These are phyloP conservation scores for Nannochloropsis oceanica DNA, from an alignment of 108 stramenopile genomes.

Conservation along the genomic window DNA sequence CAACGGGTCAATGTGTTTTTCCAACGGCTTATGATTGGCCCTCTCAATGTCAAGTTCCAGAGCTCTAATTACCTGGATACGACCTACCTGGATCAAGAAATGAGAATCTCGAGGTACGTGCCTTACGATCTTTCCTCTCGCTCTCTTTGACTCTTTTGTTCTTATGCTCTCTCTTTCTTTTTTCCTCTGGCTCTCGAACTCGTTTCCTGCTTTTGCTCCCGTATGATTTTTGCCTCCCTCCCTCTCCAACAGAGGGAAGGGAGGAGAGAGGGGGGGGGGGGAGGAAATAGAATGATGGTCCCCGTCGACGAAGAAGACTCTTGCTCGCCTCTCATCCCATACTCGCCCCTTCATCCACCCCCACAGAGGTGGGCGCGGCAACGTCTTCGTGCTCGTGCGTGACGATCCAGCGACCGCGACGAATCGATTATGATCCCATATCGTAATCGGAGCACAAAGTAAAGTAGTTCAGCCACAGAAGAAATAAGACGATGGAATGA, in stretches of 20 bases:
- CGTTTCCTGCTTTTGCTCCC: too few relatives aligned
- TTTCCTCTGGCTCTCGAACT: neutral
- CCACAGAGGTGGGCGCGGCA: neutral
- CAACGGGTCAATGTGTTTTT: conserved; percentile 12
- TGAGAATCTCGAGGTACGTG: conserved; percentile 2
- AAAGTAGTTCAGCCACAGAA: too few relatives aligned
- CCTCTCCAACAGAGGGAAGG: too few relatives aligned
- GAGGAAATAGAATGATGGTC: too few relatives aligned
- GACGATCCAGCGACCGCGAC: neutral
- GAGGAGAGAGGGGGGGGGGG: too few relatives aligned
- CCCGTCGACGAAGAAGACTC: too few relatives aligned
- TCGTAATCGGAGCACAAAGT: too few relatives aligned
- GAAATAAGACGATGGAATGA: too few relatives aligned
- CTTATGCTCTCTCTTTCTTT: neutral
- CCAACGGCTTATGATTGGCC: conserved; percentile 7
- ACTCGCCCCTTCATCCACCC: too few relatives aligned
- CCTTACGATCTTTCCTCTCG: neutral
- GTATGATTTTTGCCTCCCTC: too few relatives aligned
- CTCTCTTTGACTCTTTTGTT: neutral
- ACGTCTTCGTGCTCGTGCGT: neutral
- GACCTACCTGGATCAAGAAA: conserved; percentile 14
- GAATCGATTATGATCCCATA: neutral
- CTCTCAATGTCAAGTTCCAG: conserved; percentile 18
- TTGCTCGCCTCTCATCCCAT: too few relatives aligned
- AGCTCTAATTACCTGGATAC: neutral